Conservation (phyloP, 495 filamentous ascomycete species). For the Collariella sp. region DNA sequence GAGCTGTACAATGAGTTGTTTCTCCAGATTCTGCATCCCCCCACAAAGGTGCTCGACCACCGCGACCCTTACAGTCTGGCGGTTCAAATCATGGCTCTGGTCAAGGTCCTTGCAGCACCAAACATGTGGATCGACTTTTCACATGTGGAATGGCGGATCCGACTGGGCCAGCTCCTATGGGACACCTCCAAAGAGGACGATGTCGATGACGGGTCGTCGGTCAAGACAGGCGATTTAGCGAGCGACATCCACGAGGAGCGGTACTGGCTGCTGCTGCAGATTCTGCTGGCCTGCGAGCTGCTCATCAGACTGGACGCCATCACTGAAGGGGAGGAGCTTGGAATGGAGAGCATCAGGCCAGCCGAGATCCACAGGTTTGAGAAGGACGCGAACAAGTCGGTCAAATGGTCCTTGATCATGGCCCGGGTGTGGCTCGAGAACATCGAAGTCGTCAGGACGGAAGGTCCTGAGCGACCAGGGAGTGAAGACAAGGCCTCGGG, state of each 20-base stretch:
- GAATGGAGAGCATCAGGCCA: conserved; percentile 40
- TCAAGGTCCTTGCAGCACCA: conserved; percentile 45
- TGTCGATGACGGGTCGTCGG: conserved; percentile 37
- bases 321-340: conserved; percentile 48
- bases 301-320: conserved; percentile 66
- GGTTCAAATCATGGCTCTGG: conserved; percentile 50
- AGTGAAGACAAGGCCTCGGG: conserved; percentile 30
- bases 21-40: conserved; percentile 48
- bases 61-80: conserved; percentile 51
- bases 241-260: conserved; percentile 45
- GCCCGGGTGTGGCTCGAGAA: conserved; percentile 71
- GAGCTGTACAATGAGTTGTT: conserved; percentile 55
- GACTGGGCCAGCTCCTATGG: conserved; percentile 77
- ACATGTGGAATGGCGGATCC: conserved; percentile 68
- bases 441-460: conserved; percentile 45
- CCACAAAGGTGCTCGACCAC: conserved; percentile 47
- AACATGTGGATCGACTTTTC: conserved; percentile 73
- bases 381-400: conserved; percentile 53
- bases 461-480: conserved; percentile 26
- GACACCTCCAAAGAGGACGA: conserved; percentile 49
- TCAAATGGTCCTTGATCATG: conserved; percentile 73
- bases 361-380: conserved; percentile 58
- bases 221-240: conserved; percentile 31
- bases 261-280: conserved; percentile 73
- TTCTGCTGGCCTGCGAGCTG: conserved; percentile 68